phyloP scores from a whole-genome alignment of 495 filamentous ascomycete species.

The Aspergillus taichungensis region DNA sequence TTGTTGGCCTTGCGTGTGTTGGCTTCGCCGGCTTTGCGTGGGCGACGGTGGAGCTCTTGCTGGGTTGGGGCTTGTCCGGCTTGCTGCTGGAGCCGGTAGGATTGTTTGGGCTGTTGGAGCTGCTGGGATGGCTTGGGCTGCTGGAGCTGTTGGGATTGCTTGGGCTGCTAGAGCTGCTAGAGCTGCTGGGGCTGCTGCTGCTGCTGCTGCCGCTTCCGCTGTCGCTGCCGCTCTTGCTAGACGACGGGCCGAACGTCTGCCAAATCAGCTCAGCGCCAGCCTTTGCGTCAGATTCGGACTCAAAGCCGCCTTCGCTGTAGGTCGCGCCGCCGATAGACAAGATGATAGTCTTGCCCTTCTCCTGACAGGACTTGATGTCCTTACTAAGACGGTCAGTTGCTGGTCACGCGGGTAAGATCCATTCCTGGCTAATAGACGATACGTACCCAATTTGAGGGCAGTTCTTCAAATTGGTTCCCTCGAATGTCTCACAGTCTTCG shows the following conservation, averaged over 20 bases:
- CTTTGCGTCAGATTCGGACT: constrained; percentile 40
- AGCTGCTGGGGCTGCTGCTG: constrained; percentile 2
- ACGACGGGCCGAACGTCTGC: constrained; percentile 54
- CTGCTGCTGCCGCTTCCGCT: neutral
- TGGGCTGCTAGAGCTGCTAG: too few relatives aligned
- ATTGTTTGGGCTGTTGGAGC: too few relatives aligned
- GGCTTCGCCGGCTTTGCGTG: too few relatives aligned
- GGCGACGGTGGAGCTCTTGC: too few relatives aligned
- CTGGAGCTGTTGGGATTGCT: too few relatives aligned
- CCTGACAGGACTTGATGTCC: constrained; percentile 60
- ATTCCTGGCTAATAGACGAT: neutral
- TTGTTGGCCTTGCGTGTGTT: too few relatives aligned
- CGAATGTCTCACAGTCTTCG: constrained; percentile 48
- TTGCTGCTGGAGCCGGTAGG: too few relatives aligned
- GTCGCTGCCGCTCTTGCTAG: neutral
- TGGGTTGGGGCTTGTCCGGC: too few relatives aligned
- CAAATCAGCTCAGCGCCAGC: constrained; percentile 53
- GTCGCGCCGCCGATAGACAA: constrained; percentile 59
- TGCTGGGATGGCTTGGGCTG: too few relatives aligned
- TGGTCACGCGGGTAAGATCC: too few relatives aligned
- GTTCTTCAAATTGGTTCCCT: constrained; percentile 44
- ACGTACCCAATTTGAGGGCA: constrained; percentile 56
- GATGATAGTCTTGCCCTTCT: constrained; percentile 54
- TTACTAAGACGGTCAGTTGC: constrained; percentile 19
- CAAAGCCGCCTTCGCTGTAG: constrained; percentile 55